phyloP scores from a whole-genome alignment of 345 rosid species.

The Tarenaya hassleriana region DNA sequence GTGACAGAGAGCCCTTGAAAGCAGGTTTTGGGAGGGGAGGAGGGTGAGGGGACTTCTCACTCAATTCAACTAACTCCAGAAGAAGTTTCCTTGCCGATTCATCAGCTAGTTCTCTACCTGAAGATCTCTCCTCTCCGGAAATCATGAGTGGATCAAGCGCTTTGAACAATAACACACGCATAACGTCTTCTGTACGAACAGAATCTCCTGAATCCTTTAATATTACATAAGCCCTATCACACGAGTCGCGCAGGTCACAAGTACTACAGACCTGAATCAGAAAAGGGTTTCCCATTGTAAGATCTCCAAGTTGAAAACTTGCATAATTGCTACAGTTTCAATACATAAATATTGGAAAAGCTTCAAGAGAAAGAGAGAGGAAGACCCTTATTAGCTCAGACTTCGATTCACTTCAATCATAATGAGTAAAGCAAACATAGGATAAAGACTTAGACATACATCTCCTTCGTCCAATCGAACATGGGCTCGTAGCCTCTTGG shows the following conservation, averaged over 20 bases:
- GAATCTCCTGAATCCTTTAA: slow-evolving; percentile 58
- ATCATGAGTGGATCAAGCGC: slow-evolving; percentile 68
- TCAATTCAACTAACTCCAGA: slow-evolving; percentile 58
- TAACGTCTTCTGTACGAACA: slow-evolving; percentile 81
- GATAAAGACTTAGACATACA: too few species aligned
- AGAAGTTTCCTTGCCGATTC: slow-evolving; percentile 64
- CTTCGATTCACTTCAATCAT: background rate
- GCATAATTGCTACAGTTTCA: background rate
- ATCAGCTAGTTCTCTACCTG: slow-evolving; percentile 49
- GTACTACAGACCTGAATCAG: slow-evolving; percentile 64
- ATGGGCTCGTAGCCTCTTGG: slow-evolving; percentile 77
- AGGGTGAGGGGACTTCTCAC: slow-evolving; percentile 53
- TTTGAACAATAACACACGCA: slow-evolving; percentile 55
- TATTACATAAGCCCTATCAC: slow-evolving; percentile 85
- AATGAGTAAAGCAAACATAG: too few species aligned
- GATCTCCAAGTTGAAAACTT: background rate
- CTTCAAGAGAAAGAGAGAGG: background rate
- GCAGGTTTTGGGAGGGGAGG: slow-evolving; percentile 44
- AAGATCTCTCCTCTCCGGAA: slow-evolving; percentile 42
- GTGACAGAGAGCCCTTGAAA: slow-evolving; percentile 23
- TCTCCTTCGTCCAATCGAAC: slow-evolving; percentile 70
- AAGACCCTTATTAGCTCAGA: background rate
- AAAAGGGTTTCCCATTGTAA: slow-evolving; percentile 13
- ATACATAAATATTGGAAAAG: background rate
- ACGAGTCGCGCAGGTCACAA: slow-evolving; percentile 75